phyloP scores from a whole-genome alignment of 2,329 filamentous ascomycete genomes.

The Magnaporthales sp. region DNA sequence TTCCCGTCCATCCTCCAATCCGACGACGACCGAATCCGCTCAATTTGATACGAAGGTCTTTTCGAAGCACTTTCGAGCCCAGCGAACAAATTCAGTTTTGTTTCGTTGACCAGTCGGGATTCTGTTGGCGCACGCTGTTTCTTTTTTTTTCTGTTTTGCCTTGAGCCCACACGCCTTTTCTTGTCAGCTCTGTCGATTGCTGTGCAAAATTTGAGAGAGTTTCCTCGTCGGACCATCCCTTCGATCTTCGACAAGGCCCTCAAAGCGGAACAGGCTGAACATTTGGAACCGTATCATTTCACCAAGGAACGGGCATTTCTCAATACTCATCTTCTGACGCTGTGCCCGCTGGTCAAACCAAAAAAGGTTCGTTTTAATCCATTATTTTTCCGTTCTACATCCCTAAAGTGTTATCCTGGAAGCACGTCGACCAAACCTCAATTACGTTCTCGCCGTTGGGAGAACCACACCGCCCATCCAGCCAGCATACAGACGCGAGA shows the following conservation, averaged over 20 bases:
- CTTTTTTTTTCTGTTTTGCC: slow-evolving; percentile 2
- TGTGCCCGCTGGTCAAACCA: neutral
- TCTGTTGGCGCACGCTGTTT: slow-evolving; percentile 13
- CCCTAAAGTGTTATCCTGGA: neutral
- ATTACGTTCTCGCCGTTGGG: neutral
- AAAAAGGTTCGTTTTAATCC: neutral
- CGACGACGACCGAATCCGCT: slow-evolving; percentile 23
- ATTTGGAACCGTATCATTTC: neutral
- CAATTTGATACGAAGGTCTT: slow-evolving; percentile 11
- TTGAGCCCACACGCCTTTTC: neutral
- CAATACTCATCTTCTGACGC: neutral
- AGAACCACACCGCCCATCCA: neutral
- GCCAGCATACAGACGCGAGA: neutral
- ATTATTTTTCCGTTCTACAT: neutral
- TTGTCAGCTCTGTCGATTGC: slow-evolving; percentile 3
- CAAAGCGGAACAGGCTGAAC: neutral
- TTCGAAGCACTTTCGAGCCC: slow-evolving; percentile 6
- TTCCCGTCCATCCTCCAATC: slow-evolving; percentile 18
- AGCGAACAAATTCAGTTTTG: slow-evolving; percentile 31
- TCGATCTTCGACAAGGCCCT: neutral
- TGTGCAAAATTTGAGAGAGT: slow-evolving; percentile 2
- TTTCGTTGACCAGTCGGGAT: slow-evolving; percentile 22
- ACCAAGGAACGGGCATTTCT: neutral
- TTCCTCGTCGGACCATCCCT: neutral
- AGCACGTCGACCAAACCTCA: neutral